Base-by-base conservation (phyloP, 345 rosid genomes). In the Populus tremula region DNA sequence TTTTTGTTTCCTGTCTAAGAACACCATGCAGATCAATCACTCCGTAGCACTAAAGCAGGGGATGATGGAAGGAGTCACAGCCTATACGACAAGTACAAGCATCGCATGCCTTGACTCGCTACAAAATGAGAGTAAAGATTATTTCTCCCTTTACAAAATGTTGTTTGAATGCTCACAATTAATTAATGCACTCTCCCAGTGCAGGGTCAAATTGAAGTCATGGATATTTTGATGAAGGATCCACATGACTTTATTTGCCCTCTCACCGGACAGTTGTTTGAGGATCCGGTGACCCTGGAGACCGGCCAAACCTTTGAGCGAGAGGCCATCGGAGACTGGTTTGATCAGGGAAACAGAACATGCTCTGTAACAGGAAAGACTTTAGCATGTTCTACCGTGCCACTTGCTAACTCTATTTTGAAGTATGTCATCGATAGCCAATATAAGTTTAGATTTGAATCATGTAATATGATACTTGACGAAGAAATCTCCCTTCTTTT, bases 301-400 rank as follows among this genome's bases (percentile, higher is more conserved):
- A 89, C 92, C 23, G 91, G 94, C 61, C 87, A 91, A 69, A 89
- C 91, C 36, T 87, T 85, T 69, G 92, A 91, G 78, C 76, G 84
- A 59, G 85, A 67, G 77, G 91, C 89, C 67, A 86, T 91, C 73
- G 72, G 61, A 63, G 82, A 89, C 67, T 88, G 91, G 91, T 78
- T 91, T 78, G 78, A 89, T 41, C 78, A 82, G 82, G 92, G 92
- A 78, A 78, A 89, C 47, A 74, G 62, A 83, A 83, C 88, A 76
- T 91, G 94, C 81, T 90, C 92, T 39, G 85, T 86, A 47, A 88
- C 90, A 16, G 89, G 90, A 74, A 89, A 81, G 78, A 16, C 65
- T 67, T 79, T 89, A 83, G 84, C 75, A 77, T 83, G 78, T 74
- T 69, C 38, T 7, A 68, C 78, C 10, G 71, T 89, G 64, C 94